Evolutionary conservation across 371 early-diverging fungal species (phyloP), one percentile per base, ranked within the genome.

Genomic region (Mycotypha africana): DNA sequence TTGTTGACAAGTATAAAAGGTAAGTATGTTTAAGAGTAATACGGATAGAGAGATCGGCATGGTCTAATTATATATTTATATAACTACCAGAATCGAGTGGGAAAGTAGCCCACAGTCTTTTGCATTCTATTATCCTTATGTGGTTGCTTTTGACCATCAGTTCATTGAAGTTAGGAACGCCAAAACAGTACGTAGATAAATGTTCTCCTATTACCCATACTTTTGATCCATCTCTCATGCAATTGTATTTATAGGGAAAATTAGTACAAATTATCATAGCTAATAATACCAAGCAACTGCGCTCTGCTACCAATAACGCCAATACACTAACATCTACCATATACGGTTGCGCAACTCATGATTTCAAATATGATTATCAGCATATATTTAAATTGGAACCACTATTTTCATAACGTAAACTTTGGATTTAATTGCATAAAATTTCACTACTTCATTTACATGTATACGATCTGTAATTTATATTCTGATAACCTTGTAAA

Each of bases 101-200:
- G 73, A 65, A 22, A 69, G 76, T n/a, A 47, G 44, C 8, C 77
- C 82, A n/a, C 57, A 70, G 25, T 58, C 62, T 31, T 60, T 81
- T 62, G 81, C 89, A 14, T 79, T 76, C 34, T 56, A 72, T 32
- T 69, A 80, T 30, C 93, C 92, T 10, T 93, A 88, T 56, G 69
- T 96, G 25, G 62, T 94, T 49, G 96, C 93, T 0, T 93, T 91
- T 63, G 93, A 92, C 41, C 75, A 84, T 12, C 74, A 74, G 9
- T 93, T 94, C 53, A 86, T 93, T 48, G 94, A 93, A 66, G 74
- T 96, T 16, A 79, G 91, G 26, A 75, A 93, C 57, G 84, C 91
- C 14, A 77, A 87, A 38, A 84, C 88, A 9, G 89, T 76, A 70
- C 60, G 70, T 48, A 2, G 12, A 14, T 28, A 33, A 9, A 33